phyloP scores from a whole-genome alignment of 2,329 filamentous ascomycete species.

The Nannizzia gypsea region DNA sequence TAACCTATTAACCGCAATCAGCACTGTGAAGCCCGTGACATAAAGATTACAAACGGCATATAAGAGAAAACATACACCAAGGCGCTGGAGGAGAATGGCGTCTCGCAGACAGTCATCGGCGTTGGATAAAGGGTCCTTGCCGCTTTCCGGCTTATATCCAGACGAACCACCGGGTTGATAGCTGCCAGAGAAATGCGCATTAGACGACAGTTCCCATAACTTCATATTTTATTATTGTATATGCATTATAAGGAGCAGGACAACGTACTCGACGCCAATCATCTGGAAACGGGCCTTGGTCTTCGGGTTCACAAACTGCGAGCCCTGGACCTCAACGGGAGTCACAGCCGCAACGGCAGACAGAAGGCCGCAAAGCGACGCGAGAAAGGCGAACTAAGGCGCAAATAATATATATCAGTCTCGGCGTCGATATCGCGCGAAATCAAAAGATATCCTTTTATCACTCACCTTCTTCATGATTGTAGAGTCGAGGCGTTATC shows the following conservation, averaged over 20 bases:
- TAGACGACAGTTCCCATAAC: not conserved
- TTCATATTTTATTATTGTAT: no score
- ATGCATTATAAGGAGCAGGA: not conserved
- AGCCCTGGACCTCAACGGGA: slow-evolving; percentile 45
- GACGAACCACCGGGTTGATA: slow-evolving; percentile 53
- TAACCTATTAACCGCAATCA: slow-evolving; percentile 31
- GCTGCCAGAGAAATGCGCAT: slow-evolving; percentile 21
- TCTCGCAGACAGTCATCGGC: slow-evolving; percentile 49
- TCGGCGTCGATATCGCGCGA: not conserved
- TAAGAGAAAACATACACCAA: slow-evolving; percentile 39
- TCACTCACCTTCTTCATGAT: slow-evolving; percentile 5
- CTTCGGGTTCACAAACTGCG: slow-evolving; percentile 50
- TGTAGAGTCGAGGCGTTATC: not conserved
- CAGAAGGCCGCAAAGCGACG: slow-evolving; percentile 32
- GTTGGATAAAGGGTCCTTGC: slow-evolving; percentile 46
- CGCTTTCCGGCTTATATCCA: slow-evolving; percentile 41
- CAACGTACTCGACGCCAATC: slow-evolving; percentile 47
- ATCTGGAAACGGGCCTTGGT: slow-evolving; percentile 50
- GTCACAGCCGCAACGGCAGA: slow-evolving; percentile 42
- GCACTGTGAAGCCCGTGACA: not conserved
- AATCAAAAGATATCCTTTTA: not conserved
- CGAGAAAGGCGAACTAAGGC: slow-evolving; percentile 18
- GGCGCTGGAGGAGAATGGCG: slow-evolving; percentile 50
- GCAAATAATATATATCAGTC: not conserved
- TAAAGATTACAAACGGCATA: not conserved